A percentile compares a stretch with the other conserved stretches of the same genome.
Evolutionary conservation across 768 basidiomycete genomes (phyloP).

Genomic region (Termitomyces sp.): DNA sequence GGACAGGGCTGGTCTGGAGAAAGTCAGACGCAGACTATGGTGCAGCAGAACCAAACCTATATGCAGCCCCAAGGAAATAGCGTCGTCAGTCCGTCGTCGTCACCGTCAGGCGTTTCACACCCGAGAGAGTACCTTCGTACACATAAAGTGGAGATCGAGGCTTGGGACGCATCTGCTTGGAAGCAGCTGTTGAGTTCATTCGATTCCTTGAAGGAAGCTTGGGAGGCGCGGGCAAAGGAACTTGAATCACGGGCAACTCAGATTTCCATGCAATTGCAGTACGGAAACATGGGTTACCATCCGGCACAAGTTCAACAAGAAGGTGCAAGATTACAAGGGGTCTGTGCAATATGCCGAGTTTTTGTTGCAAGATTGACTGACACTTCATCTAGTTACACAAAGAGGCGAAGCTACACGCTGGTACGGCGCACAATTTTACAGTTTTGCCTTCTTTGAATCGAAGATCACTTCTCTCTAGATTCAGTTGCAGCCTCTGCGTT

Average conservation of each 20-base stretch:
- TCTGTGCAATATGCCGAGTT: slow-evolving; percentile 25
- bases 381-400: slow-evolving; percentile 38
- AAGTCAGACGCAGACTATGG: slow-evolving; percentile 13
- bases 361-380: slow-evolving; percentile 3
- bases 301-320: slow-evolving; percentile 49
- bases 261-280: slow-evolving; percentile 39
- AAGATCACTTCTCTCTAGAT: slow-evolving; percentile 29
- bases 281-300: slow-evolving; percentile 39
- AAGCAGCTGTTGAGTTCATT: slow-evolving; percentile 61
- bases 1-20: slow-evolving; percentile 36
- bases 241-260: slow-evolving; percentile 40
- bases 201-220: slow-evolving; percentile 60
- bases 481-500: slow-evolving; percentile 64
- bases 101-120: slow-evolving; percentile 41
- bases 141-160: slow-evolving; percentile 64
- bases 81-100: slow-evolving; percentile 17
- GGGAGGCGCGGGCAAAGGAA: slow-evolving; percentile 57
- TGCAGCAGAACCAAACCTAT: slow-evolving; percentile 12
- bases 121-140: slow-evolving; percentile 63
- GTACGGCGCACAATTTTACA: slow-evolving; percentile 24
- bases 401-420: slow-evolving; percentile 49
- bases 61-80: slow-evolving; percentile 12
- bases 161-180: slow-evolving; percentile 69
- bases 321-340: slow-evolving; percentile 50
- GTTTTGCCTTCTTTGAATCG: neutral